A percentile compares a stretch with the other conserved stretches of the same genome.
Conservation (phyloP, 148 eudicot species). For the Vaccinium darrowii region DNA sequence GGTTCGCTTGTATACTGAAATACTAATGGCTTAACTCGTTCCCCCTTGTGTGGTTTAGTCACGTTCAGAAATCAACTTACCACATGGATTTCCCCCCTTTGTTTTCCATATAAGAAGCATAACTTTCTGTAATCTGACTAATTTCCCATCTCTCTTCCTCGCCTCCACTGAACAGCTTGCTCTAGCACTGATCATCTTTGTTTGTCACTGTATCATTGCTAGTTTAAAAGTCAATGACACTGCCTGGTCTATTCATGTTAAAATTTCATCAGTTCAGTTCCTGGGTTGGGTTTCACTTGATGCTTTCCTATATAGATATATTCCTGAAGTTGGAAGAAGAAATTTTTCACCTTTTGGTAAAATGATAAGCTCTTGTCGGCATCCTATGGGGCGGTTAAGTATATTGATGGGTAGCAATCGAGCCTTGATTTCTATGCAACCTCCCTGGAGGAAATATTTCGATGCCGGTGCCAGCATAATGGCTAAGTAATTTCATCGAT, state of each 20-base stretch:
- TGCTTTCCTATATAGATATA: neutral
- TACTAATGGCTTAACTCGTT: neutral
- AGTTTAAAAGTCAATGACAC: neutral
- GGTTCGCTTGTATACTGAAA: neutral
- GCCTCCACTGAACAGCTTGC: neutral
- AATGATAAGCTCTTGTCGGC: neutral
- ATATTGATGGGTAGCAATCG: neutral
- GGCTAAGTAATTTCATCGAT: neutral
- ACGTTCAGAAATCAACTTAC: neutral
- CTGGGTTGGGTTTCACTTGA: neutral
- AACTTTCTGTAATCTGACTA: neutral
- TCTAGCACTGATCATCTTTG: neutral
- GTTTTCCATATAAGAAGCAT: neutral
- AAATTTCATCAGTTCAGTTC: neutral
- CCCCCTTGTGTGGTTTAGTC: neutral
- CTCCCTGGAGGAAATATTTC: neutral
- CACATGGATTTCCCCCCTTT: neutral
- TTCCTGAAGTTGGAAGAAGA: neutral
- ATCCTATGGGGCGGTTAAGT: neutral
- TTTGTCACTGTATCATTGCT: neutral
- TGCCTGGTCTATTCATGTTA: neutral
- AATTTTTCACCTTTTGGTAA: neutral
- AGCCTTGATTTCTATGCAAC: neutral
- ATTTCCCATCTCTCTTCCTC: neutral
- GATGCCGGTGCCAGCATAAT: neutral